Evolutionary conservation across 805 yeast species (phyloP), one percentile per base, ranked within the genome.

Genomic region (Maudiozyma turicensis): DNA sequence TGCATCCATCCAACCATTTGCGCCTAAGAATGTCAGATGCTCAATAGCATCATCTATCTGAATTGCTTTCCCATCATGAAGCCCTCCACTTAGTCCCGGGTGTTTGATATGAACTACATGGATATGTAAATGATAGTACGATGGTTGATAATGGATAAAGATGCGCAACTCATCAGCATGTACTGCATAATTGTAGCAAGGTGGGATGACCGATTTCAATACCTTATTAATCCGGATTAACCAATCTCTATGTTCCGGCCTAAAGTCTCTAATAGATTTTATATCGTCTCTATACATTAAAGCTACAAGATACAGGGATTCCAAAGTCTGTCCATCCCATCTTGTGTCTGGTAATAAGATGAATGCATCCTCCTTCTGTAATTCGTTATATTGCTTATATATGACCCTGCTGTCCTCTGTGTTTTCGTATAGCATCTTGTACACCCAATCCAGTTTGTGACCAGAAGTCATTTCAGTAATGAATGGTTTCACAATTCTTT

Each of bases 81-180:
- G 75, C 44, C 95, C 81, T 55, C 76, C 74, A 43, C 90, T 81
- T 48, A 84, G 58, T 0, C 93, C 87, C 2, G 78, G 79, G 57
- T 86, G 86, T 14, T 68, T 72, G 5, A 85, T 73, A 58, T 86
- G 84, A 14, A 88, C 95, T 10, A 87, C 82, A 64, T 93, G 99
- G 15, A 93, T 76, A 63, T 93, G 99, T 72, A 93, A 84, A 61
- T 93, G 99, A 62, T 93, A 93, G 65, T 91, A 93, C 0, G 96
- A 85, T 0, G 99, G 99, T 57, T 90, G 98, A 65, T 93, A 86
- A 70, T 93, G 99, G 45, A 93, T 75, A 60, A 86, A 93, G 1
- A 89, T 64, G 52, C 95, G 76, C 55, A 93, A 63, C 55, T 82
- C 77, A 60, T 84, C 83, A 0, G 68, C 55, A 1, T 56, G 61